phyloP scores from a whole-genome alignment of 441 rosid genomes.

The Adansonia gregorii region DNA sequence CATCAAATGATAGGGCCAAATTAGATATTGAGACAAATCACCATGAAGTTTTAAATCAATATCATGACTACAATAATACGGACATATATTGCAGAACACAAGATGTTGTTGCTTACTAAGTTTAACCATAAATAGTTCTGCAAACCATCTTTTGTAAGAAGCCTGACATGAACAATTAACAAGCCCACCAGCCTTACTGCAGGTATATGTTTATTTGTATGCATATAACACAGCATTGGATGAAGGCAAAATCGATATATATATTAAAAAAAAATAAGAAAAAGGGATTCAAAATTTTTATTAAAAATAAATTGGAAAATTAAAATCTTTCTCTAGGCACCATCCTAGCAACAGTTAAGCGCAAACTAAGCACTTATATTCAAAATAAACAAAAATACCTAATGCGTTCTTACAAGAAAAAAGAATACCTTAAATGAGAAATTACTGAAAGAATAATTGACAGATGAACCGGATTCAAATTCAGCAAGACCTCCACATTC shows the following conservation, averaged over 20 bases:
- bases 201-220: background rate
- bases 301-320: background rate
- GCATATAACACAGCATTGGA: background rate
- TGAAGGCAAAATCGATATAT: background rate
- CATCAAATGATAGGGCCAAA: background rate
- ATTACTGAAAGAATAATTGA: constrained; percentile 94
- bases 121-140: background rate
- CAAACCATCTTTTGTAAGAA: background rate
- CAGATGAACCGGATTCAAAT: constrained; percentile 70
- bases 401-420: background rate
- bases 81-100: background rate
- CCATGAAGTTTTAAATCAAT: background rate
- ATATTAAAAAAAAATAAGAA: background rate
- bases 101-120: background rate
- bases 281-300: background rate
- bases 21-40: background rate
- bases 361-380: background rate
- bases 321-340: background rate
- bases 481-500: constrained; percentile 75
- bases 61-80: background rate
- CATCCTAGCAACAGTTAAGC: background rate
- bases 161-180: background rate
- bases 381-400: background rate
- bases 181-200: background rate
- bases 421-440: constrained; percentile 89